These are phyloP conservation scores for Leccinum uliginosum DNA, from an alignment of 768 basidiomycete species.

Conservation along the genomic window DNA sequence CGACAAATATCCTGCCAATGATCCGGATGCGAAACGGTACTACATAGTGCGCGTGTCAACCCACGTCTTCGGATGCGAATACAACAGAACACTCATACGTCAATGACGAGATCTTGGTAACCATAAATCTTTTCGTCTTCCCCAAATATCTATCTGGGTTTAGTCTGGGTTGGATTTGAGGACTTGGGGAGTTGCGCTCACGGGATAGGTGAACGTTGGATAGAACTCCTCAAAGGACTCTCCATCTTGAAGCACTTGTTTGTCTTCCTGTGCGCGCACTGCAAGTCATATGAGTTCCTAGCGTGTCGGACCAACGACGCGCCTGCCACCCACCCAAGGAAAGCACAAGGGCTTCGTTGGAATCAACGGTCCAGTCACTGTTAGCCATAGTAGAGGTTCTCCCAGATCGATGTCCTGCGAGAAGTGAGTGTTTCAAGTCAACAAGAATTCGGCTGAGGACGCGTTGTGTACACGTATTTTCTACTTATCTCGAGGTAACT, in stretches of 20 bases:
- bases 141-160: slow-evolving; percentile 70
- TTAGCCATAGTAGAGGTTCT: slow-evolving; percentile 18
- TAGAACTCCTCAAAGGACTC: slow-evolving; percentile 69
- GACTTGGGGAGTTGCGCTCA: slow-evolving; percentile 33
- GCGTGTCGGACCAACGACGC: not conserved
- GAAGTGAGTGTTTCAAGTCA: not conserved
- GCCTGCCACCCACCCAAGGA: slow-evolving; percentile 54
- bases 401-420: not conserved
- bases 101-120: slow-evolving; percentile 77
- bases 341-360: slow-evolving; percentile 72
- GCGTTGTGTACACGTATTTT: slow-evolving; percentile 29
- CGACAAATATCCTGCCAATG: slow-evolving; percentile 69
- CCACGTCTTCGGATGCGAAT: not conserved
- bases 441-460: not conserved
- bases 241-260: slow-evolving; percentile 47
- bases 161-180: slow-evolving; percentile 5
- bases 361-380: slow-evolving; percentile 70
- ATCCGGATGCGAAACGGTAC: slow-evolving; percentile 87
- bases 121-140: slow-evolving; percentile 97
- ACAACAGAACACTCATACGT: slow-evolving; percentile 48
- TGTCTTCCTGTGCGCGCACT: slow-evolving; percentile 74
- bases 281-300: not conserved
- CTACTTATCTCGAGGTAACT: not conserved
- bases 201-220: slow-evolving; percentile 93
- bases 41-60: slow-evolving; percentile 27